Conservation (phyloP, 345 rosid species). For the Chamaenerion angustifolium region DNA sequence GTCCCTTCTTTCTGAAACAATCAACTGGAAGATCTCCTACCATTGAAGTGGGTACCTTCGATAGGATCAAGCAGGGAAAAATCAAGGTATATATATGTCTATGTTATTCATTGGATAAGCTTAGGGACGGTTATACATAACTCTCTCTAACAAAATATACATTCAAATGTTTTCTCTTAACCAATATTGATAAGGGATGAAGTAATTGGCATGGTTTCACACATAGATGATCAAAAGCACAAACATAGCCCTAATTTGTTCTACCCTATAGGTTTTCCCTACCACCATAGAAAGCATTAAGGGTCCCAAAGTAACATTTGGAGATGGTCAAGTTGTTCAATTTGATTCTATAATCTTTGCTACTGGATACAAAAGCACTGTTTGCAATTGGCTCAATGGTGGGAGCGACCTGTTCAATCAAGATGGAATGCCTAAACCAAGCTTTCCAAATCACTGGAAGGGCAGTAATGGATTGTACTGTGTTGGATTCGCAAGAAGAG, state of each 20-base stretch:
- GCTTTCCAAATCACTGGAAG: slow-evolving; percentile 2
- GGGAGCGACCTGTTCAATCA: not conserved
- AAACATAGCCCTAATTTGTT: no score
- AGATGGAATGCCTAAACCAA: not conserved
- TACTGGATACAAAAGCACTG: slow-evolving; percentile 2
- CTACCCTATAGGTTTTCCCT: not conserved
- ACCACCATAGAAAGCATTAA: not conserved
- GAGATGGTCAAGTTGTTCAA: not conserved
- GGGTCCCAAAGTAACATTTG: not conserved
- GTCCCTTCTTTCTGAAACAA: slow-evolving; percentile 2
- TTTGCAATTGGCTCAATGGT: slow-evolving; percentile 2
- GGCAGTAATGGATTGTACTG: not conserved
- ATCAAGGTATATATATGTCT: slow-evolving; percentile 10
- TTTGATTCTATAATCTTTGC: slow-evolving; percentile 7
- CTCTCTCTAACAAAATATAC: no score
- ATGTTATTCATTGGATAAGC: no score
- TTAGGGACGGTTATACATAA: no score
- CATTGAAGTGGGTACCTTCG: not conserved
- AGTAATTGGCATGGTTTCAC: no score
- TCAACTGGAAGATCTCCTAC: not conserved
- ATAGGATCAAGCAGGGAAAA: slow-evolving; percentile 3
- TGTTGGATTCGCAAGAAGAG: not conserved
- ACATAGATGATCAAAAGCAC: no score
- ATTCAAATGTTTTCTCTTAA: no score
- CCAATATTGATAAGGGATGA: no score